Evolutionary conservation across 2,329 filamentous ascomycete species (phyloP).

Genomic region (Penicillium sp.): DNA sequence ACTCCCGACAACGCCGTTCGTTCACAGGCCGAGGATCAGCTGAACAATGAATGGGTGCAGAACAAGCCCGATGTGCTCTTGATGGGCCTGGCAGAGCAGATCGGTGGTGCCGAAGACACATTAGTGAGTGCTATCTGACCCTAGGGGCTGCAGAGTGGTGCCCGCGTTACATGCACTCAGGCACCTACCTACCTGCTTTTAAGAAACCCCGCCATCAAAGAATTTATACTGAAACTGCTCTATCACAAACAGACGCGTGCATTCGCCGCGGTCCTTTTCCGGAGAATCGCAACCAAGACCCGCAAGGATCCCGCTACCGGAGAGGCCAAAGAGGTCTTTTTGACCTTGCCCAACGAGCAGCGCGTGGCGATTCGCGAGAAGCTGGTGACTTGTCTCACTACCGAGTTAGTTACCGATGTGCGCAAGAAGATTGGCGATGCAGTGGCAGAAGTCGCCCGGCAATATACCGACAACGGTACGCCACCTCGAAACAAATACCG

Average conservation of each 20-base stretch:
- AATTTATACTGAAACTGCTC: conserved; percentile 4
- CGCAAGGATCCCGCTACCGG: conserved; percentile 68
- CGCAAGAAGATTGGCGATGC: conserved; percentile 96
- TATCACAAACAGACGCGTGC: conserved; percentile 66
- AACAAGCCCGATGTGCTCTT: conserved; percentile 80
- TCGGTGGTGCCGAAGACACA: conserved; percentile 71
- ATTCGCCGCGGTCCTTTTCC: conserved; percentile 90
- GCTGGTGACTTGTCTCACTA: conserved; percentile 71
- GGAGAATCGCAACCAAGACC: conserved; percentile 85
- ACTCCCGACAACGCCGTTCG: conserved; percentile 84
- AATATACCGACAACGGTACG: conserved; percentile 90
- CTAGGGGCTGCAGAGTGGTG: not conserved
- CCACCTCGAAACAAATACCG: conserved; percentile 14
- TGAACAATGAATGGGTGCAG: conserved; percentile 85
- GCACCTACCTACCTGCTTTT: not conserved
- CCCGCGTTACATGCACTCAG: not conserved
- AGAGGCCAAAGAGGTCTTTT: conserved; percentile 78
- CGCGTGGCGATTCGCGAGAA: conserved; percentile 78
- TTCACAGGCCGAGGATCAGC: conserved; percentile 81
- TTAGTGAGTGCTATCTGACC: conserved; percentile 54
- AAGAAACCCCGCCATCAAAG: not conserved
- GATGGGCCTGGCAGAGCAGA: conserved; percentile 92
- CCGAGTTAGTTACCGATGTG: conserved; percentile 70
- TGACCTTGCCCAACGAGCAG: conserved; percentile 72
- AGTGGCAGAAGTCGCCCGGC: conserved; percentile 91